Evolutionary conservation across 2,329 filamentous ascomycete species (phyloP), one percentile per base, ranked within the genome.

Genomic region (Fusarium musae): DNA sequence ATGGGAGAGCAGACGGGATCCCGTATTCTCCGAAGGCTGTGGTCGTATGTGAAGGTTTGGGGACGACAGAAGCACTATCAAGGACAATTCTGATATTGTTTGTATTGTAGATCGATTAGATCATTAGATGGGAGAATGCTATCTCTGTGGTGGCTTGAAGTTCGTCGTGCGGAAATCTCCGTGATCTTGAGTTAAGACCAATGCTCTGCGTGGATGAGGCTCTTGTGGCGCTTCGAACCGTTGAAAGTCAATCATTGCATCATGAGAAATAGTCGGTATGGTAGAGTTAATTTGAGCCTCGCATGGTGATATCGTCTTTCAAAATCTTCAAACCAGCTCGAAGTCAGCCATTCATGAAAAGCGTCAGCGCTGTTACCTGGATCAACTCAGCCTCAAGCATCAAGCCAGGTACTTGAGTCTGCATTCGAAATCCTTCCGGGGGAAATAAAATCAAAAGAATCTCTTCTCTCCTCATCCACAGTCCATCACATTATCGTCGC

Each of bases 1-100:
- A 49, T 60, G 46, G 53, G 65, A 67, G 65, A 67, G 65, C 65
- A n/a, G 65, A 69, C 66, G 65, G 58, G 66, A 69, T 69, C 58
- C 65, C 23, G 58, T 69, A 69, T 64, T 69, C 10, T 69, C 66
- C 46, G 19, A 63, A 36, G 36, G 58, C 65, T 69, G 16, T 69
- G 64, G 65, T 69, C 58, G 66, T 69, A 69, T 69, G 66, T 69
- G 66, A n/a, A 1, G 3, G 3, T 30, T 8, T 2, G 9, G 2
- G 2, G 9, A 30, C 15, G n/a, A n/a, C 12, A 44, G 7, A 32
- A 9, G 28, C 32, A 56, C 6, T 36, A 62, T 62, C 16, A 44
- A 26, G 19, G 19, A 12, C 8, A 3, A 5, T 8, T 8, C 13
- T 2, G 6, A 16, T 1, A 30, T 49, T 13, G 3, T 1, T 10